phyloP scores from a whole-genome alignment of 495 filamentous ascomycete genomes.

The Durotheca rogersii region DNA sequence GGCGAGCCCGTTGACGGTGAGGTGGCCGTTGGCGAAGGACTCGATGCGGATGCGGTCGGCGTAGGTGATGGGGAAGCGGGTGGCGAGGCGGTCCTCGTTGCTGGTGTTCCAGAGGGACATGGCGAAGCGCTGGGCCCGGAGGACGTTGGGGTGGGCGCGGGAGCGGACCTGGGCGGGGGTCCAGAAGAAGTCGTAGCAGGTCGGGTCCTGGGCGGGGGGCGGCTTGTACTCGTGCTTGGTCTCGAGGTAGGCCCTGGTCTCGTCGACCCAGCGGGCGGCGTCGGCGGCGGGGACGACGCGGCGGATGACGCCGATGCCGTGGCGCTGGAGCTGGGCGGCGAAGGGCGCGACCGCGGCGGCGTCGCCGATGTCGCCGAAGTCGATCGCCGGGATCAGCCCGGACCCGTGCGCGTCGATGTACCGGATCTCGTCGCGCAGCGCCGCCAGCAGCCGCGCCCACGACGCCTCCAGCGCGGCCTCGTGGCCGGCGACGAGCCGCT shows the following conservation, averaged over 20 bases:
- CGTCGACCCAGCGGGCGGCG: constrained; percentile 58
- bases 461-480: constrained; percentile 65
- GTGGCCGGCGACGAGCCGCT: constrained; percentile 62
- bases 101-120: constrained; percentile 82
- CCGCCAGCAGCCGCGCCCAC: constrained; percentile 68
- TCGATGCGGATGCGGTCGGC: constrained; percentile 82
- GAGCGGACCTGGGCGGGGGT: constrained; percentile 77
- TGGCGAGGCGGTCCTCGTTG: constrained; percentile 58
- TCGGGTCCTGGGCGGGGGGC: constrained; percentile 58
- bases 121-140: constrained; percentile 73
- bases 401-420: constrained; percentile 51
- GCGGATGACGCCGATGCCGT: constrained; percentile 66
- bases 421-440: constrained; percentile 59
- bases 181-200: constrained; percentile 95
- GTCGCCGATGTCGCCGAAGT: constrained; percentile 59
- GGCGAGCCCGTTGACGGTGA: constrained; percentile 37
- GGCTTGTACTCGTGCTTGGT: constrained; percentile 54
- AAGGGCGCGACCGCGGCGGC: constrained; percentile 52
- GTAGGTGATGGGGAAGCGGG: constrained; percentile 70
- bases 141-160: constrained; percentile 71
- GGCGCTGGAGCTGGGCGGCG: constrained; percentile 57
- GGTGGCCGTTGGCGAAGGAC: constrained; percentile 42
- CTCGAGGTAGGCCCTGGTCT: constrained; percentile 62
- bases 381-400: constrained; percentile 63
- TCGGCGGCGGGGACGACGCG: constrained; percentile 61